A percentile compares a stretch with the other conserved stretches of the same genome.
phyloP scores from a whole-genome alignment of 2,329 filamentous ascomycete genomes.

The Aspergillus tamarii region DNA sequence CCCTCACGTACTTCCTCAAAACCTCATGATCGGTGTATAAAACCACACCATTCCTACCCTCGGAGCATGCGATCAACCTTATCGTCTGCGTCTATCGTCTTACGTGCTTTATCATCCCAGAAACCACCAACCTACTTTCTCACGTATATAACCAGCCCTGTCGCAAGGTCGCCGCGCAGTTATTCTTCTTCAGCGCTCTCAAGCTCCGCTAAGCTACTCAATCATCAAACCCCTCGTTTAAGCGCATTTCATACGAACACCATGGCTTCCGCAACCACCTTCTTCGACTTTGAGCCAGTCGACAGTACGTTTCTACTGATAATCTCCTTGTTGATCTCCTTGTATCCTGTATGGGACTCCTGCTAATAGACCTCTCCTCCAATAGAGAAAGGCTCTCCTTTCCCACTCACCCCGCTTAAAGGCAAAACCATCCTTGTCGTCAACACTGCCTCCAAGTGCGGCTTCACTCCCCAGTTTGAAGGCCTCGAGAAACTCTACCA shows the following conservation, averaged over 20 bases:
- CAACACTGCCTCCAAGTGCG: constrained; percentile 98
- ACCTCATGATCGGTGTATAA: not conserved
- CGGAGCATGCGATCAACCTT: not conserved
- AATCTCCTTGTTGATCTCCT: not conserved
- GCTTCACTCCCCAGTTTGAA: constrained; percentile 94
- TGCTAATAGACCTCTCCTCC: constrained; percentile 12
- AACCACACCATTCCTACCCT: not conserved
- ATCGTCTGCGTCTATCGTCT: not conserved
- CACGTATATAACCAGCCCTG: not conserved
- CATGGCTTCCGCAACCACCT: constrained; percentile 62
- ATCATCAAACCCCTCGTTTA: not conserved
- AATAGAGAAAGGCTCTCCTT: constrained; percentile 72
- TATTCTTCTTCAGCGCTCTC: not conserved
- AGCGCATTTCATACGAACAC: constrained; percentile 27
- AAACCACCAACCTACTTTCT: not conserved
- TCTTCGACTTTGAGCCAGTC: constrained; percentile 63
- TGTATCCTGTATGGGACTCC: not conserved
- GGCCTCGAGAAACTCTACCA: constrained; percentile 92
- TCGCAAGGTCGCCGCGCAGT: not conserved
- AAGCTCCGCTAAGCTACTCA: not conserved
- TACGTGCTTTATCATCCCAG: not conserved
- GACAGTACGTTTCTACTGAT: constrained; percentile 52
- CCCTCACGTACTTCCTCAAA: not conserved
- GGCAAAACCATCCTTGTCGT: constrained; percentile 95
- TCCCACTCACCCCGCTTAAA: constrained; percentile 71